A percentile compares a stretch with the other conserved stretches of the same genome.
Evolutionary conservation across 225 moss, liverwort and hornwort species (phyloP).

Genomic region (Climacium dendroides): DNA sequence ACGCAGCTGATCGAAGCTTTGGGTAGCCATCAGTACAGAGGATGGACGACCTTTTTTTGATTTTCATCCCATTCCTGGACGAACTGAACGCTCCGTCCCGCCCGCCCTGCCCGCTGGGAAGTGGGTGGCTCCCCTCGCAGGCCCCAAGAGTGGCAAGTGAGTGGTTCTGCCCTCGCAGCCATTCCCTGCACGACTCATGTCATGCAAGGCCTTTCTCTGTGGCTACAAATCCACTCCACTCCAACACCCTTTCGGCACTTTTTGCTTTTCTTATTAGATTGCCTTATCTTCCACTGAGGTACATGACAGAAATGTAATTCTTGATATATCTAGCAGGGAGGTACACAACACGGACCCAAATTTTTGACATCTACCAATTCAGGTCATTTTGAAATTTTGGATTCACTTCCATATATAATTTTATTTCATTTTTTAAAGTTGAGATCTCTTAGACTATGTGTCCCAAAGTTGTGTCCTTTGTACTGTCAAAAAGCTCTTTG

Average conservation of each 20-base stretch:
- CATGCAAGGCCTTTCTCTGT: neutral
- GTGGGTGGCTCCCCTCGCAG: neutral
- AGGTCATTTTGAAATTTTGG: neutral
- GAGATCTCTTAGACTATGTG: no score
- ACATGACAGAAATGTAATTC: neutral
- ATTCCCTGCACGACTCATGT: neutral
- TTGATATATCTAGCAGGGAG: fast-evolving
- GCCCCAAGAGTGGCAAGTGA: neutral
- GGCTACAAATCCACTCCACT: neutral
- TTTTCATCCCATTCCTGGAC: neutral
- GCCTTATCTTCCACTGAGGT: fast-evolving
- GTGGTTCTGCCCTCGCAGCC: neutral
- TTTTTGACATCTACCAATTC: neutral
- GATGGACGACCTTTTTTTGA: neutral
- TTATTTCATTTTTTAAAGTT: no score
- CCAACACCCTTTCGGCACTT: neutral
- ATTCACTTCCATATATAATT: no score
- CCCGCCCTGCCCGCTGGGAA: neutral
- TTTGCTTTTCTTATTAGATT: neutral
- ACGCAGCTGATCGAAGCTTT: neutral
- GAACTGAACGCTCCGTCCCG: neutral
- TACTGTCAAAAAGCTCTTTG: no score
- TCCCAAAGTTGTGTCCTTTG: no score
- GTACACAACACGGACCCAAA: neutral
- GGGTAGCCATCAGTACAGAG: neutral